These are phyloP conservation scores for Vanderwaltozyma verrucispora DNA, from an alignment of 805 yeast genomes.

Conservation along the genomic window DNA sequence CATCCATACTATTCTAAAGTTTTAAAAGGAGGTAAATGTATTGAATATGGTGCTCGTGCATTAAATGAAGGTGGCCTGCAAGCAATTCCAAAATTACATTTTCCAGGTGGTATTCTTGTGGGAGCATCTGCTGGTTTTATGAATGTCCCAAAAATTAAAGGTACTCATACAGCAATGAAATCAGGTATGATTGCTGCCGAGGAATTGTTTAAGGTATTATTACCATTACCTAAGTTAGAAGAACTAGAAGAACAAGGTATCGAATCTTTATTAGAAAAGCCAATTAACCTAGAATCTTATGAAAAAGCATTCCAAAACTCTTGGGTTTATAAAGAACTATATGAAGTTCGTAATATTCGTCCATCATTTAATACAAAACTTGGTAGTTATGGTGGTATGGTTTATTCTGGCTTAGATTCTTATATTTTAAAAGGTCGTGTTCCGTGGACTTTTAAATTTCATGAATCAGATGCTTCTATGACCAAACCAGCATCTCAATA, in stretches of 20 bases:
- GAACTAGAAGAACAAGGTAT: constrained; percentile 34
- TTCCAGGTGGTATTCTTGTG: constrained; percentile 94
- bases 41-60: constrained; percentile 92
- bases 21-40: constrained; percentile 81
- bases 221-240: constrained; percentile 32
- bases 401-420: constrained; percentile 77
- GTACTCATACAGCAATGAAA: constrained; percentile 96
- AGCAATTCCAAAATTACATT: constrained; percentile 77
- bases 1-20: constrained; percentile 75
- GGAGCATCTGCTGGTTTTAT: constrained; percentile 96
- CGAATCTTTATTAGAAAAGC: constrained; percentile 30
- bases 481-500: constrained; percentile 60
- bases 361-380: constrained; percentile 76
- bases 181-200: constrained; percentile 95
- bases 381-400: constrained; percentile 75
- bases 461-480: constrained; percentile 56
- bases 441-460: constrained; percentile 79
- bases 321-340: constrained; percentile 79
- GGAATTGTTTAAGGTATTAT: constrained; percentile 47
- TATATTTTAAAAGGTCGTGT: constrained; percentile 65
- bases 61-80: constrained; percentile 96
- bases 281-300: constrained; percentile 46
- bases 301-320: constrained; percentile 59
- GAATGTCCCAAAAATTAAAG: constrained; percentile 96
- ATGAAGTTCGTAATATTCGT: constrained; percentile 79